Evolutionary conservation across 2,329 filamentous ascomycete genomes (phyloP).

Genomic region (Ilyonectria sp.): DNA sequence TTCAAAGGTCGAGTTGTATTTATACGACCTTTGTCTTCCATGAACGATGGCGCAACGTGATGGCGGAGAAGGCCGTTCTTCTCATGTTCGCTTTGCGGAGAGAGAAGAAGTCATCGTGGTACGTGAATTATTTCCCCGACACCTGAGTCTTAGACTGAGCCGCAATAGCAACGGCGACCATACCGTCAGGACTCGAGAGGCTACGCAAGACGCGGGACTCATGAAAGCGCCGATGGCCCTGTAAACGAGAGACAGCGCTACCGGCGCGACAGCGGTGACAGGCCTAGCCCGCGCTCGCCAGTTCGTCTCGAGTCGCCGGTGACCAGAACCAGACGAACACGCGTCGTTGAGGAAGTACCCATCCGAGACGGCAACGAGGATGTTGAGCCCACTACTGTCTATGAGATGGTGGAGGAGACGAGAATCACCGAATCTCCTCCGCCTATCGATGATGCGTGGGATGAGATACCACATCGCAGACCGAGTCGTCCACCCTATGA

Average conservation of each 20-base stretch:
- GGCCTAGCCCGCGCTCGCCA: background rate
- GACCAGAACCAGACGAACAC: conserved; percentile 8
- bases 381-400: background rate
- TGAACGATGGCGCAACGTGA: conserved; percentile 16
- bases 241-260: conserved; percentile 6
- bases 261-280: conserved; percentile 22
- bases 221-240: conserved; percentile 20
- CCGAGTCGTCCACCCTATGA: conserved; percentile 9
- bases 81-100: conserved; percentile 40
- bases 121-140: conserved; percentile 24
- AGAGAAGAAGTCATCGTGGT: conserved; percentile 38
- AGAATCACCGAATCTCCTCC: conserved; percentile 37
- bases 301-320: background rate
- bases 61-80: conserved; percentile 28
- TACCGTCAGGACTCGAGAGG: conserved; percentile 19
- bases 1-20: background rate
- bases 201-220: conserved; percentile 27
- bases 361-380: background rate
- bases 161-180: conserved; percentile 26
- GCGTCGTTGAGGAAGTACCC: conserved; percentile 17
- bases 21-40: background rate
- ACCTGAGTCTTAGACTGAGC: conserved; percentile 19
- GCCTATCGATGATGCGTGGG: conserved; percentile 33
- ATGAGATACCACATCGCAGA: background rate
- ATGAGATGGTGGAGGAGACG: conserved; percentile 8